Evolutionary conservation across 495 filamentous ascomycete genomes (phyloP), one percentile per base, ranked within the genome.

Genomic region (Penicillium odoratum): DNA sequence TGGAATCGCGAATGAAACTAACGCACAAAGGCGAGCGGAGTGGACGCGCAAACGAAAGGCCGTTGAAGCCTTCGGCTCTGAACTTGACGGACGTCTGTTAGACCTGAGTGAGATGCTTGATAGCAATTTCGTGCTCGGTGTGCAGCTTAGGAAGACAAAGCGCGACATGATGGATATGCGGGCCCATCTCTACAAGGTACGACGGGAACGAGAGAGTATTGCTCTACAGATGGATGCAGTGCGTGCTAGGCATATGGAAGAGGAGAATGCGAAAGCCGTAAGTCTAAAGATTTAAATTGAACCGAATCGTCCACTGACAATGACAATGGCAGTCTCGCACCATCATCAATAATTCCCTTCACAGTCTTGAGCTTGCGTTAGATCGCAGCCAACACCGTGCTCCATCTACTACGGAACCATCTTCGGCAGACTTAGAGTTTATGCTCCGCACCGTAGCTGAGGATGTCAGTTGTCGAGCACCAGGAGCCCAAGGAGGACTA

Each of bases 171-270:
- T 84, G 28, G 73, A 78, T n/a, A 70, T 89, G 36, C 81, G 89
- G 40, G 81, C 81, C 13, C 82, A 88, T 45, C 80, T 91, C 43
- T 74, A 88, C 59, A 77, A 79, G 7, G 71, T 91, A 16, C 82
- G 86, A 21, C 78, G 75, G 43, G 83, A 90, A 70, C 74, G 87
- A 30, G 85, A 91, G 59, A 76, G 82, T 59, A 76, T 92, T 29
- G 84, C 85, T 10, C 63, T 91, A 57, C 80, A 80, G 48, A 88
- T 87, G 80, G 89, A 93, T 61, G 82, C 84, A 10, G 78, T 91
- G 30, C 77, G 87, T 26, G 81, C 80, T 44, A 79, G 78, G 60
- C 85, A 89, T 55, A 63, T 68, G 21, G 73, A 70, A 50, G 72
- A 71, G 60, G 76, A 79, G 59, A 67, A 59, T 40, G 62, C 62